Percentiles rank a stretch among this genome's conserved stretches.
Evolutionary conservation across 2,329 filamentous ascomycete species (phyloP).

Genomic region (Pseudocercospora ulei): DNA sequence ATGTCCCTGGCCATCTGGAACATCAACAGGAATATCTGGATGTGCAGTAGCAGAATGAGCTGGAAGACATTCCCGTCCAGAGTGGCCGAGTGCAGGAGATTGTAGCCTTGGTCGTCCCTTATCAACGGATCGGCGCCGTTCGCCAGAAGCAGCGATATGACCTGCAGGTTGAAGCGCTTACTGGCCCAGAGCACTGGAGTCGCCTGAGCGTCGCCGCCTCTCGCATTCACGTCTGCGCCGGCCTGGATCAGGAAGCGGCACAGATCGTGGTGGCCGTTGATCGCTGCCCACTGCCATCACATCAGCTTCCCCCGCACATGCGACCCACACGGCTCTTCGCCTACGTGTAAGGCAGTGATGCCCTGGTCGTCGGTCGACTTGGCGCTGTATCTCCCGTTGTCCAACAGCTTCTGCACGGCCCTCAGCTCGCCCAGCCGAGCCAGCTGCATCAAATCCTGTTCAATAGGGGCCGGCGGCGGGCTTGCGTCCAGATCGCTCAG

Average conservation of each 20-base stretch:
- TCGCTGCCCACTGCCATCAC: constrained; percentile 74
- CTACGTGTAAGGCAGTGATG: constrained; percentile 89
- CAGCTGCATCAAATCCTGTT: constrained; percentile 91
- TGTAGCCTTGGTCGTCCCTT: constrained; percentile 92
- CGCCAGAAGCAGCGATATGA: constrained; percentile 82
- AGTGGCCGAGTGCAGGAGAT: constrained; percentile 90
- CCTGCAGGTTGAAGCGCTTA: constrained; percentile 92
- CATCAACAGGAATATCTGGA: constrained; percentile 78
- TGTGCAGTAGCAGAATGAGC: constrained; percentile 84
- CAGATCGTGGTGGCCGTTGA: constrained; percentile 96
- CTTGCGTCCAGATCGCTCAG: constrained; percentile 33
- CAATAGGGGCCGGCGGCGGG: constrained; percentile 41
- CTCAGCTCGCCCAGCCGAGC: constrained; percentile 77
- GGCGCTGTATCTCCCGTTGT: constrained; percentile 68
- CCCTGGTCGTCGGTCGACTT: constrained; percentile 81
- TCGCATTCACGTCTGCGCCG: constrained; percentile 85
- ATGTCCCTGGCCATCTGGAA: constrained; percentile 79
- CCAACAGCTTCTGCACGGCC: constrained; percentile 82
- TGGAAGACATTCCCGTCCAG: constrained; percentile 94
- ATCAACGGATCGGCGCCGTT: constrained; percentile 86
- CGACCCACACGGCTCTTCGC: constrained; percentile 18
- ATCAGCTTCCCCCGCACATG: constrained; percentile 20
- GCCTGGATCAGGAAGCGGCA: constrained; percentile 85
- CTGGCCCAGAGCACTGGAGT: constrained; percentile 96
- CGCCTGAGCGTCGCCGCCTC: constrained; percentile 88